phyloP scores from a whole-genome alignment of 495 filamentous ascomycete genomes.

The Neurospora sp. region DNA sequence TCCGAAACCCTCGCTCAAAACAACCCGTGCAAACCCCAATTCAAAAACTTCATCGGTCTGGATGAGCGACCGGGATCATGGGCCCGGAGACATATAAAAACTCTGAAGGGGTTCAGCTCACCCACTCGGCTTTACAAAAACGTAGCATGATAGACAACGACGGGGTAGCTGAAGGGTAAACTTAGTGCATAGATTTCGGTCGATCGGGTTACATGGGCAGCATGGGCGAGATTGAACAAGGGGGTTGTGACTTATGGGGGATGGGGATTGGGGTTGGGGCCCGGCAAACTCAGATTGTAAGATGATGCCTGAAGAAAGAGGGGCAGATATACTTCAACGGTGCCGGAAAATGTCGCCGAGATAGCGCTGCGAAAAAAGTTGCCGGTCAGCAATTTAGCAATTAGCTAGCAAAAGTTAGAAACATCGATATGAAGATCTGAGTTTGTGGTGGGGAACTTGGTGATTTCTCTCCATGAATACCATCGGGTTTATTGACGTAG shows the following conservation, averaged over 20 bases:
- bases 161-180: neutral
- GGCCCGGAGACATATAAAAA: neutral
- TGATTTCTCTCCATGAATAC: neutral
- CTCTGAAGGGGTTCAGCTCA: neutral
- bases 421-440: neutral
- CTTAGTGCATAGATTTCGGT: neutral
- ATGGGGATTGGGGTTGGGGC: neutral
- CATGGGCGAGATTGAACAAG: neutral
- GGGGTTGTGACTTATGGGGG: neutral
- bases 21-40: neutral
- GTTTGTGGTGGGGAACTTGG: neutral
- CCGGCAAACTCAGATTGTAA: neutral
- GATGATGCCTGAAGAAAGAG: neutral
- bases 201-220: neutral
- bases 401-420: neutral
- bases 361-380: neutral
- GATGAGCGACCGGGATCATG: neutral
- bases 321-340: neutral
- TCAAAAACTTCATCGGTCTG: neutral
- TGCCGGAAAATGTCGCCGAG: neutral
- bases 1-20: neutral
- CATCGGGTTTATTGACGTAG: neutral
- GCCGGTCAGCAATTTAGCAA: neutral
- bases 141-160: neutral
- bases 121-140: neutral